phyloP scores from a whole-genome alignment of 805 yeast species.

The Zygoascus tannicola region DNA sequence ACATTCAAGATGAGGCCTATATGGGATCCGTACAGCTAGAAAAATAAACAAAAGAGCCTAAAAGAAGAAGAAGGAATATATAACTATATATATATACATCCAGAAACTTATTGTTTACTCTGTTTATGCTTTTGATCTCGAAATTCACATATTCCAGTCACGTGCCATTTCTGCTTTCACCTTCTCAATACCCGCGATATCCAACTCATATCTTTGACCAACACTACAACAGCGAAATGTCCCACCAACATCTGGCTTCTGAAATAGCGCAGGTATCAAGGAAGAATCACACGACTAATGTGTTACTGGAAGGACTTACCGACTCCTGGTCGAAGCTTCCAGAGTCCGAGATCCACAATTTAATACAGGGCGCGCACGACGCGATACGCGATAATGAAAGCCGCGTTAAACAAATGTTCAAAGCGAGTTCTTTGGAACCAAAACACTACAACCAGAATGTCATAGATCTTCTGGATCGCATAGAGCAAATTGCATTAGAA shows the following conservation, averaged over 20 bases:
- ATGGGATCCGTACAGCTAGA: too few species aligned
- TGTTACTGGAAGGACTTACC: not conserved
- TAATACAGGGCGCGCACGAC: not conserved
- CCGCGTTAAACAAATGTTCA: not conserved
- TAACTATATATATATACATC: too few species aligned
- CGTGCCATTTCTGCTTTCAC: too few species aligned
- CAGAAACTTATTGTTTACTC: too few species aligned
- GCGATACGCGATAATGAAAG: not conserved
- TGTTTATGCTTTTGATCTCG: too few species aligned
- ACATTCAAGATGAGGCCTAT: too few species aligned
- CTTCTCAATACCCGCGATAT: too few species aligned
- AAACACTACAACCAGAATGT: not conserved
- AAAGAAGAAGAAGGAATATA: too few species aligned
- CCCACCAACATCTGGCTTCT: not conserved
- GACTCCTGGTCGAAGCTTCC: not conserved
- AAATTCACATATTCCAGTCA: too few species aligned
- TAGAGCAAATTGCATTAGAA: not conserved
- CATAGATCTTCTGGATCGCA: not conserved
- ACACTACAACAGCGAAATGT: not conserved
- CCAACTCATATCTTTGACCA: too few species aligned
- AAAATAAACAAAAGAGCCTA: too few species aligned
- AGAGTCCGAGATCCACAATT: not conserved
- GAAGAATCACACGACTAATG: not conserved
- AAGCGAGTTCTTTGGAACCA: not conserved
- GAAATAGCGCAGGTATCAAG: not conserved